These are phyloP conservation scores for Ustilago bromivora DNA, from an alignment of 1,284 basidiomycete genomes.

Conservation along the genomic window DNA sequence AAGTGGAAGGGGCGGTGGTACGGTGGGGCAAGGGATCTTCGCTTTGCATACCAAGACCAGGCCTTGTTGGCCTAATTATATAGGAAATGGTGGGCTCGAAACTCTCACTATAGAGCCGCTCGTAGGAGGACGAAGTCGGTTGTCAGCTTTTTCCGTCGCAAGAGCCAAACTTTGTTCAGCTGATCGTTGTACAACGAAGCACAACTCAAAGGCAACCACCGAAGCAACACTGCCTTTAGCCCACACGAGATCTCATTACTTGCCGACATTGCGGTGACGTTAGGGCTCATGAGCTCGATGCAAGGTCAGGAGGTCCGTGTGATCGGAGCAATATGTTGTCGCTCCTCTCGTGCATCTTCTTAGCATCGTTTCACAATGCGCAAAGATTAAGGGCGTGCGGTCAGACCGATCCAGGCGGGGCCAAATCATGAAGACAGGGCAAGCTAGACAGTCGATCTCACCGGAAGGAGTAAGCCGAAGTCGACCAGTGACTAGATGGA, in stretches of 20 bases:
- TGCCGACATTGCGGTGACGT: neutral
- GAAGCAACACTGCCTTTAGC: neutral
- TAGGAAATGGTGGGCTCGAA: neutral
- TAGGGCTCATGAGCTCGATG: neutral
- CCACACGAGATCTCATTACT: neutral
- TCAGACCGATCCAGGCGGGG: neutral
- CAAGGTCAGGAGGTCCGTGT: neutral
- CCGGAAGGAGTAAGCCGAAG: neutral
- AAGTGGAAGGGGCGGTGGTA: neutral
- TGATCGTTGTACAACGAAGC: neutral
- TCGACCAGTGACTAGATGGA: neutral
- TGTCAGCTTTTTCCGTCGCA: neutral
- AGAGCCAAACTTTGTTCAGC: neutral
- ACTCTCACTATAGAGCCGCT: neutral
- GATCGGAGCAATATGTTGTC: neutral
- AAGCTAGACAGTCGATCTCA: neutral
- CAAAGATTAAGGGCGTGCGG: neutral
- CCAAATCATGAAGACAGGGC: neutral
- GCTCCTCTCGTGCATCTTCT: neutral
- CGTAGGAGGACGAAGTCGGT: neutral
- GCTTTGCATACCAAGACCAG: neutral
- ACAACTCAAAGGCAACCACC: neutral
- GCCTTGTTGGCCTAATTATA: neutral
- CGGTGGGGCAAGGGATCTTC: neutral
- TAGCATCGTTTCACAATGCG: neutral